Evolutionary conservation across 345 rosid species (phyloP), one percentile per base, ranked within the genome.

Genomic region (Firmiana major): DNA sequence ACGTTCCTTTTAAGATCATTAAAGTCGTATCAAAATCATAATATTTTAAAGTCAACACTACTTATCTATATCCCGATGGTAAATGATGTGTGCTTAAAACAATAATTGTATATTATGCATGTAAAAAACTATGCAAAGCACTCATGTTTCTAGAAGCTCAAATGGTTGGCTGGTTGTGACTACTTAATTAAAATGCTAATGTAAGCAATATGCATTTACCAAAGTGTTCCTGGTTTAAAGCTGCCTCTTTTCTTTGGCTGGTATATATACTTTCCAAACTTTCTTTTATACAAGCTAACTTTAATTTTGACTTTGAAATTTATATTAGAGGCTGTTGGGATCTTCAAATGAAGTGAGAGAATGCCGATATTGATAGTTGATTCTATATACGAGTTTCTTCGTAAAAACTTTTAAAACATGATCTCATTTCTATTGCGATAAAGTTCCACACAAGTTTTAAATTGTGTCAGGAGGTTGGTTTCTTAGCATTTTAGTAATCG

Each of bases 241-340:
- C 57, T 46, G 73, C 73, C 40, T 69, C 73, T 22, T 69, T 69
- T 26, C 62, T 51, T 51, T 53, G 55, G 75, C 42, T 71, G 17
- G 19, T 71, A 46, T 49, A 51, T 15, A n/a, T n/a, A n/a, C n/a
- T 38, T 38, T 15, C 1, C 7, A n/a, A n/a, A n/a, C n/a, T n/a
- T n/a, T n/a, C n/a, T n/a, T n/a, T n/a, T n/a, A 55, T 28, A 31
- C 24, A 16, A 70, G 54, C 15, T 26, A 48, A 49, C 24, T 70
- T 70, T 16, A 22, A 45, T 5, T 46, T 55, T 48, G 57, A 48
- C 42, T 48, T 17, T 15, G 48, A 15, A 68, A 68, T n/a, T n/a
- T n/a, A n/a, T n/a, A n/a, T 67, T 12, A 24, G 17, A 9, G 71
- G 51, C 46, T 66, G 1, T 16, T 66, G 51, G 71, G 73, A 46